Evolutionary conservation across 2,329 filamentous ascomycete species (phyloP), one percentile per base, ranked within the genome.

Genomic region (Beauveria asiatica): DNA sequence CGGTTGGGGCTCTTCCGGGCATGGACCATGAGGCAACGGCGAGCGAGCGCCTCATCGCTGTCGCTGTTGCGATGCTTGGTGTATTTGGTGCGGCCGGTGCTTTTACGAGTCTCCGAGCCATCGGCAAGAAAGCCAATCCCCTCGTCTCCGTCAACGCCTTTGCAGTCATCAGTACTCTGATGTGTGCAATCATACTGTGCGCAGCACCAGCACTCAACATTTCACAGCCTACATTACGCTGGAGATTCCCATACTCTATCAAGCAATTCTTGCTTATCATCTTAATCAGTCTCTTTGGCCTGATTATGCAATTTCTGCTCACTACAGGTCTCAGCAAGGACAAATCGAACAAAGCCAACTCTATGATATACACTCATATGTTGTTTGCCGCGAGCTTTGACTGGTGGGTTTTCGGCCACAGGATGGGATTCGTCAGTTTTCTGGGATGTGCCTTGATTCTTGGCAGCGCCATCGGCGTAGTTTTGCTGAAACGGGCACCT

Each of bases 131-230:
- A 30, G 88, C 89, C 0, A 90, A 96, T 69, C 84, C 92, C 0
- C 77, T 96, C n/a, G 85, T 96, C 61, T 88, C 84, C 2, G 90
- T 96, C 60, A 95, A 90, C 67, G 95, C 92, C 73, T 96, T 96
- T 68, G 84, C 85, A 3, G 76, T 78, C 0, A 87, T 83, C 75
- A 89, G 87, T 66, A 87, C 84, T 0, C 66, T 92, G 2, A 84
- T 96, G 52, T 86, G 86, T 48, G 69, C 80, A 2, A 66, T 83
- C 1, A 83, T 83, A 33, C 82, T 95, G 64, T 74, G 78, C 1
- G 78, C 78, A 5, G 77, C 75, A 0, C 76, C 81, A 19, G 42
- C 71, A n/a, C 70, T 78, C 53, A 67, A 76, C 62, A 69, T 81
- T 53, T 73, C 70, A 23, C 78, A 81, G 64, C 80, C 79, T 5